Evolutionary conservation across 2,329 filamentous ascomycete species (phyloP).

Genomic region (Cytospora schulzeri): DNA sequence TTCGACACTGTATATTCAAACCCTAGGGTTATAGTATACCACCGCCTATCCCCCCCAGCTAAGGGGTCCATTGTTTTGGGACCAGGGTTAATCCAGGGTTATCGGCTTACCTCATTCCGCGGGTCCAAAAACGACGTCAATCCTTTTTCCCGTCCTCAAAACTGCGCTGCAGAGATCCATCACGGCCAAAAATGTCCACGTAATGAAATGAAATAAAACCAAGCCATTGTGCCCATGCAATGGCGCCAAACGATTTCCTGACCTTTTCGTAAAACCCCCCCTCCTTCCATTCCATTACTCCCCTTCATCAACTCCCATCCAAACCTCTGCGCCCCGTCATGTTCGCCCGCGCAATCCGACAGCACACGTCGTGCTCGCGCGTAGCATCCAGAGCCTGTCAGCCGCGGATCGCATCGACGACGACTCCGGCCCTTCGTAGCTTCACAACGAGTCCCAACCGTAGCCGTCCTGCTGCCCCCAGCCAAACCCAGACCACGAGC

Average conservation of each 20-base stretch:
- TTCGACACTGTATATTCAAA: too few species aligned
- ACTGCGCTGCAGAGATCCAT: conserved; percentile 26
- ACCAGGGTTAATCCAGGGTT: too few species aligned
- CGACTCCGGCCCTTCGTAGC: neutral
- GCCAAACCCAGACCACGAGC: neutral
- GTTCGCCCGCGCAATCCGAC: conserved; percentile 23
- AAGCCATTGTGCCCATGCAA: conserved; percentile 18
- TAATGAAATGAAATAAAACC: neutral
- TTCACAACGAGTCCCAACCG: neutral
- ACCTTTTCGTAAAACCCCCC: conserved; percentile 20
- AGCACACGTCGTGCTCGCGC: conserved; percentile 19
- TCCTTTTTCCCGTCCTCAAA: conserved; percentile 21
- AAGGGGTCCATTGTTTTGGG: too few species aligned
- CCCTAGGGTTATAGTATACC: neutral
- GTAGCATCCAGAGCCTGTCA: neutral
- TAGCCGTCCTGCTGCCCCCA: neutral
- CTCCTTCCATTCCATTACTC: neutral
- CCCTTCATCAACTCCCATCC: neutral
- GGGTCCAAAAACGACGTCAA: neutral
- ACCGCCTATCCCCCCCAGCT: too few species aligned
- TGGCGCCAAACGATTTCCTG: conserved; percentile 14
- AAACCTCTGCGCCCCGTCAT: neutral
- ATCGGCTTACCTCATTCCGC: neutral
- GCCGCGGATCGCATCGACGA: neutral
- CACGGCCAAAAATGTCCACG: conserved; percentile 21